Evolutionary conservation across 345 rosid species (phyloP).

Genomic region (Corchorus capsularis): DNA sequence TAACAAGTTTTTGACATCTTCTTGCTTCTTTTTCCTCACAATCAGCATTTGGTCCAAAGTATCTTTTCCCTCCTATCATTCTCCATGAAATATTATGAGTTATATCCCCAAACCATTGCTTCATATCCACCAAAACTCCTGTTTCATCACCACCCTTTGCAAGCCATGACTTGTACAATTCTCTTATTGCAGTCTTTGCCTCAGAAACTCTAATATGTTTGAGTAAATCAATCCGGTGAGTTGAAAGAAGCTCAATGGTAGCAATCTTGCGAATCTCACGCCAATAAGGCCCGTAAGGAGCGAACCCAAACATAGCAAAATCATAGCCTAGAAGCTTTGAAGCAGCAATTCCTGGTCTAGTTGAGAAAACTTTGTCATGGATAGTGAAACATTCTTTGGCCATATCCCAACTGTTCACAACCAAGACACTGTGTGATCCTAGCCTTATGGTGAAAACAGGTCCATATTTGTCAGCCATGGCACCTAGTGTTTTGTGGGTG

Average conservation of each 20-base stretch:
- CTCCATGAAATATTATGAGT: conserved; percentile 27
- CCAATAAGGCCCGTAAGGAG: conserved; percentile 47
- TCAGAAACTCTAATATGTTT: conserved; percentile 32
- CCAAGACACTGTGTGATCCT: conserved; percentile 32
- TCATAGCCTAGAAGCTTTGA: conserved; percentile 35
- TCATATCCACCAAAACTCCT: conserved; percentile 33
- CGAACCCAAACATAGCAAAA: conserved; percentile 44
- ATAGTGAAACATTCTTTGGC: conserved; percentile 35
- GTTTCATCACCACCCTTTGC: conserved; percentile 10
- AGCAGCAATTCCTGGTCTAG: conserved; percentile 30
- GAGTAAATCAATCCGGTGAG: conserved; percentile 32
- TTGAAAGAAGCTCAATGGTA: conserved; percentile 36
- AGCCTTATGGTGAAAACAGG: conserved; percentile 33
- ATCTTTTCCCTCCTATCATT: conserved; percentile 39
- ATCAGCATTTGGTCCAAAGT: conserved; percentile 18
- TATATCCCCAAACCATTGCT: conserved; percentile 41
- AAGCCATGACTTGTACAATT: conserved; percentile 18
- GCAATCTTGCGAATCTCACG: conserved; percentile 41
- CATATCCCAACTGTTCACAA: conserved; percentile 34
- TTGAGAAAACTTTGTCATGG: conserved; percentile 35
- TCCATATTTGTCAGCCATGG: conserved; percentile 41
- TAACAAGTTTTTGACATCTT: conserved; percentile 12
- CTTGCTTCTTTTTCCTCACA: conserved; percentile 15
- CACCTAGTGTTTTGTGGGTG: conserved; percentile 23
- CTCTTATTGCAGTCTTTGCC: conserved; percentile 20